A percentile compares a stretch with the other conserved stretches of the same genome.
Conservation (phyloP, 805 yeast species). For the Blastobotrys mokoenaii region DNA sequence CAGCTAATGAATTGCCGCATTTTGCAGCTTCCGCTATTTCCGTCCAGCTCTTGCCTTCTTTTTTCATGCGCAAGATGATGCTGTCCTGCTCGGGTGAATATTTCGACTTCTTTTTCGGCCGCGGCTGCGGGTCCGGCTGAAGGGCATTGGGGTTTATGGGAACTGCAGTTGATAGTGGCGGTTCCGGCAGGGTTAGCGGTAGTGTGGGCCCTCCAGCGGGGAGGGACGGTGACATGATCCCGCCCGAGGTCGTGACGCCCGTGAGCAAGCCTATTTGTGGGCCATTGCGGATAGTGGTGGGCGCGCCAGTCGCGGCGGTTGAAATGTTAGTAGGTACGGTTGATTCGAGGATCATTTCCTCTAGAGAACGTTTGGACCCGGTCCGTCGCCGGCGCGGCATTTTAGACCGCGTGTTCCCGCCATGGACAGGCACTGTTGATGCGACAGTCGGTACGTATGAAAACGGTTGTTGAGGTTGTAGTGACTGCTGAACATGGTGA, state of each 20-base stretch:
- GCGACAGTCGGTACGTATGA: slow-evolving; percentile 14
- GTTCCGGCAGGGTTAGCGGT: slow-evolving; percentile 34
- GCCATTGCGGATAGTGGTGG: slow-evolving; percentile 7
- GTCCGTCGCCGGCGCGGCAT: slow-evolving; percentile 16
- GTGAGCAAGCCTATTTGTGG: slow-evolving; percentile 11
- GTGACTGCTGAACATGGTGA: slow-evolving; percentile 3
- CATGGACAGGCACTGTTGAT: slow-evolving; percentile 12
- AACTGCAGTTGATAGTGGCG: slow-evolving; percentile 37
- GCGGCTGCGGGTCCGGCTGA: slow-evolving; percentile 36
- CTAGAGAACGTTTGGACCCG: slow-evolving; percentile 20
- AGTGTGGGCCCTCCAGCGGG: slow-evolving; percentile 10
- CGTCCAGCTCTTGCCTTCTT: slow-evolving; percentile 59
- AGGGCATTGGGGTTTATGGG: slow-evolving; percentile 38
- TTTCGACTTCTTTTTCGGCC: slow-evolving; percentile 57
- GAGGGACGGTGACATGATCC: slow-evolving; percentile 4
- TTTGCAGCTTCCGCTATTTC: slow-evolving; percentile 60
- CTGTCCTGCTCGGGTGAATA: slow-evolving; percentile 62
- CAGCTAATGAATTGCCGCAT: slow-evolving; percentile 62
- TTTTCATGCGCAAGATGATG: slow-evolving; percentile 51
- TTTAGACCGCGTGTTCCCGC: slow-evolving; percentile 5
- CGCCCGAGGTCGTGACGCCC: slow-evolving; percentile 3
- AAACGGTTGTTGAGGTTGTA: slow-evolving; percentile 11
- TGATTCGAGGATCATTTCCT: slow-evolving; percentile 18
- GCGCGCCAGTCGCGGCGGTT: slow-evolving; percentile 5
- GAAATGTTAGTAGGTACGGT: slow-evolving; percentile 12